phyloP scores from a whole-genome alignment of 2,329 filamentous ascomycete species.

The Clonostachys rosea region DNA sequence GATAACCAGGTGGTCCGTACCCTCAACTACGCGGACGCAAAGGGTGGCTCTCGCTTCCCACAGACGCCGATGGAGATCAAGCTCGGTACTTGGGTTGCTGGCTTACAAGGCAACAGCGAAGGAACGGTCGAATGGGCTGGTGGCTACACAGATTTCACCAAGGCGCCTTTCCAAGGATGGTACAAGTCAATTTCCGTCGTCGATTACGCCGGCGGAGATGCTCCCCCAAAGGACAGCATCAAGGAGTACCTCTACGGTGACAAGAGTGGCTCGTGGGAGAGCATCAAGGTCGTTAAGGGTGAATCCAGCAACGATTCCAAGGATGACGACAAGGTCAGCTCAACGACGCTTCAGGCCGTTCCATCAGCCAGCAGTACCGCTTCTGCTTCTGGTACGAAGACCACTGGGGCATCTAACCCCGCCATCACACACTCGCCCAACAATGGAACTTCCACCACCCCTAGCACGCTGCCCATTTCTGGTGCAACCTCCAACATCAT shows the following conservation, averaged over 20 bases:
- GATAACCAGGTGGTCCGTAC: conserved; percentile 58
- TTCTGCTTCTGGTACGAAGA: no score
- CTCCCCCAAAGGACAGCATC: conserved; percentile 28
- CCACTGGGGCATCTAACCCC: no score
- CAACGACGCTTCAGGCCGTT: not conserved
- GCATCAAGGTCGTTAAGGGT: conserved; percentile 43
- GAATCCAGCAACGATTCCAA: conserved; percentile 11
- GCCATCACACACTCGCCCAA: no score
- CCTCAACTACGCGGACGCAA: conserved; percentile 54
- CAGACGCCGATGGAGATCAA: conserved; percentile 71
- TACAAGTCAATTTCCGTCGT: conserved; percentile 50
- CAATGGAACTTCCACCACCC: no score
- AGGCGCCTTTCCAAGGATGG: conserved; percentile 48
- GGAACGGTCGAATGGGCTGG: conserved; percentile 72
- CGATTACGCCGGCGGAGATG: conserved; percentile 47
- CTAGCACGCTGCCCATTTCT: no score
- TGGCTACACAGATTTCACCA: conserved; percentile 50
- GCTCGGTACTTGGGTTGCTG: conserved; percentile 63
- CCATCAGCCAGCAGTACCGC: no score
- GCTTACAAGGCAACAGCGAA: conserved; percentile 49
- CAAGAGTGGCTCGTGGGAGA: conserved; percentile 39
- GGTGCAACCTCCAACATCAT: no score
- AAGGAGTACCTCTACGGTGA: conserved; percentile 49
- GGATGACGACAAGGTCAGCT: conserved; percentile 1
- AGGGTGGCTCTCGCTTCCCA: conserved; percentile 55